phyloP scores from a whole-genome alignment of 768 basidiomycete species.

The Crassisporium funariophilum region DNA sequence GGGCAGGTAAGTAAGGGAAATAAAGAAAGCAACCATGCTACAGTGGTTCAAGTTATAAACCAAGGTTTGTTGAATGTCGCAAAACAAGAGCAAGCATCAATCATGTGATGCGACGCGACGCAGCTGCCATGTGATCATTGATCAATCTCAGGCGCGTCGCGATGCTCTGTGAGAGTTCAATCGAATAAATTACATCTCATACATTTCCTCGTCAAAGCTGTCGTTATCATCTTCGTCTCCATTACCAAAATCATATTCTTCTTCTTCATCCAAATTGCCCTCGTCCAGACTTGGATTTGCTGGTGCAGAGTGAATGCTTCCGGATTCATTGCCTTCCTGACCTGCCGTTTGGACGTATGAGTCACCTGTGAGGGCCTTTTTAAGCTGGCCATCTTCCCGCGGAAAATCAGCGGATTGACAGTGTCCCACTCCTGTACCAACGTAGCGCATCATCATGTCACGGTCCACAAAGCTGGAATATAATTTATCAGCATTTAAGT shows the following conservation, averaged over 20 bases:
- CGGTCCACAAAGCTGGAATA: slow-evolving; percentile 10
- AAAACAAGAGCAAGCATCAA: slow-evolving; percentile 2
- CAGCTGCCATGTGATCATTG: background rate
- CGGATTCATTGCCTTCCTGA: background rate
- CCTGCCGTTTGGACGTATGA: background rate
- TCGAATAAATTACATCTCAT: slow-evolving; percentile 1
- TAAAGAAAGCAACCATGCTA: background rate
- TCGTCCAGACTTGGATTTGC: too few relatives aligned
- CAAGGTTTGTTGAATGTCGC: slow-evolving; percentile 4
- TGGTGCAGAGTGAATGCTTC: too few relatives aligned
- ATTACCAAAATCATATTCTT: background rate
- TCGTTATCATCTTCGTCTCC: background rate
- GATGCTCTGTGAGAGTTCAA: too few relatives aligned
- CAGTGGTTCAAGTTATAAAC: slow-evolving; percentile 2
- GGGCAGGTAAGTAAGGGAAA: background rate
- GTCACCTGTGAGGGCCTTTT: background rate
- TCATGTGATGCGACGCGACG: slow-evolving; percentile 4
- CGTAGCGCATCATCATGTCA: slow-evolving; percentile 12
- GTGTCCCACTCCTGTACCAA: slow-evolving; percentile 11
- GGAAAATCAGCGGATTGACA: slow-evolving; percentile 7
- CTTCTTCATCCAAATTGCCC: background rate
- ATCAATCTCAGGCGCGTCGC: too few relatives aligned
- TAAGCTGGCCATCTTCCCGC: slow-evolving; percentile 6
- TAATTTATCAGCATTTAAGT: background rate
- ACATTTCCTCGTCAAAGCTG: slow-evolving; percentile 1